Percentiles rank a stretch among this genome's conserved stretches.
phyloP scores from a whole-genome alignment of 192 early-diverging fungal species.

The Geosiphon pyriformis region DNA sequence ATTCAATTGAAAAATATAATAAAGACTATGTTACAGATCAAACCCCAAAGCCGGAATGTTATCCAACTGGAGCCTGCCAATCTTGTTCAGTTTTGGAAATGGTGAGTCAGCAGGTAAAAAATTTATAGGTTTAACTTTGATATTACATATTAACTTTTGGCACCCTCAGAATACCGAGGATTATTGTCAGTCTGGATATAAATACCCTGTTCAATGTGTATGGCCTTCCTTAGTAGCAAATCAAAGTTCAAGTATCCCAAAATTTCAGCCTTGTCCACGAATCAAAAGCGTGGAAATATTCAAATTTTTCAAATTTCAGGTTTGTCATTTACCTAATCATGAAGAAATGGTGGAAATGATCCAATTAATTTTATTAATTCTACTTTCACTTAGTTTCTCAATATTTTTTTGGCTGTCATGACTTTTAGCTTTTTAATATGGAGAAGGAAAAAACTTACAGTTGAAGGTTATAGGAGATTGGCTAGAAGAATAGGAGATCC shows the following conservation, averaged over 20 bases:
- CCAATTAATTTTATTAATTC: not conserved
- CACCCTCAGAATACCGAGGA: no score
- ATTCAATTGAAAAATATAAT: no score
- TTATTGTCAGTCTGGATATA: conserved; percentile 16
- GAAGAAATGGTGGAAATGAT: not conserved
- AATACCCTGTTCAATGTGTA: not conserved
- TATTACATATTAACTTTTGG: no score
- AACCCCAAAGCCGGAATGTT: no score
- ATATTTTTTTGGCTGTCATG: not conserved
- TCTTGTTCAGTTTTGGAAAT: no score
- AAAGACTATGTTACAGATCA: no score
- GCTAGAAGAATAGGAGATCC: conserved; percentile 3
- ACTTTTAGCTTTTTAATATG: not conserved
- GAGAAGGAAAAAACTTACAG: conserved; percentile 1
- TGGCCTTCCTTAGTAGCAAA: not conserved
- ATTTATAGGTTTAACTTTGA: no score
- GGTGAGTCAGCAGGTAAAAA: no score
- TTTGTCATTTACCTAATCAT: not conserved
- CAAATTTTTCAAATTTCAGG: conserved; percentile 16
- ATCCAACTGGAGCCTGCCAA: no score
- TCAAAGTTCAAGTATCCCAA: not conserved
- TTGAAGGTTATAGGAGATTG: conserved; percentile 13
- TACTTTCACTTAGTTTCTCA: conserved; percentile 1
- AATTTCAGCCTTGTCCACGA: conserved; percentile 8
- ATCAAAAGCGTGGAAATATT: not conserved